Evolutionary conservation across 257 asterid genomes (phyloP), one percentile per base, ranked within the genome.

Genomic region (Plantago elongata): DNA sequence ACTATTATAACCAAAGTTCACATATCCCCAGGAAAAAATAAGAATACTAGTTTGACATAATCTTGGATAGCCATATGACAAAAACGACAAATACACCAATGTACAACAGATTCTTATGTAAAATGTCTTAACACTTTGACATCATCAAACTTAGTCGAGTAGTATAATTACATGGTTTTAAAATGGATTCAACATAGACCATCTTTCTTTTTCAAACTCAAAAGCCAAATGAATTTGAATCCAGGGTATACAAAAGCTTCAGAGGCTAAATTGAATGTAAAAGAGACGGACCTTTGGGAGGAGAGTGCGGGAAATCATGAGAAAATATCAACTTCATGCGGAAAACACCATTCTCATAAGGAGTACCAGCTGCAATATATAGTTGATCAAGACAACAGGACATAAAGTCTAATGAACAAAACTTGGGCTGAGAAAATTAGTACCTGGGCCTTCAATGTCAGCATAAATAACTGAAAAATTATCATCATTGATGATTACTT

Each of bases 391-490:
- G 73, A 76, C 50, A 64, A 22, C 68, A 51, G 45, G 37, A 60
- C 48, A 45, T 29, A 57, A 43, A 40, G 29, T 22, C 62, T 10
- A 30, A 62, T 45, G 64, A 46, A 22, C n/a, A 71, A 57, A 18
- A 22, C 51, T 15, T 45, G n/a, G 62, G 50, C 63, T 57, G 8
- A 9, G 45, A 9, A 57, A 27, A 48, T 30, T 11, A 51, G 61
- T 75, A 89, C 97, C 97, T 73, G 99, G 99, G 77, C 99, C 99
- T 58, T 89, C 97, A 58, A 92, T 89, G 55, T 89, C 99, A 73
- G 99, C 99, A 74, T 42, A 79, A 69, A 92, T 89, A 65, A 79
- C 74, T 17, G 99, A 86, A 76, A 92, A 89, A 56, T 92, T 87
- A 73, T 89, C 95, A 57, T 92, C 97, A 61, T 89, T 86, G 15